These are phyloP conservation scores for Hygrophila difformis DNA, from an alignment of 257 asterid species.

Conservation along the genomic window DNA sequence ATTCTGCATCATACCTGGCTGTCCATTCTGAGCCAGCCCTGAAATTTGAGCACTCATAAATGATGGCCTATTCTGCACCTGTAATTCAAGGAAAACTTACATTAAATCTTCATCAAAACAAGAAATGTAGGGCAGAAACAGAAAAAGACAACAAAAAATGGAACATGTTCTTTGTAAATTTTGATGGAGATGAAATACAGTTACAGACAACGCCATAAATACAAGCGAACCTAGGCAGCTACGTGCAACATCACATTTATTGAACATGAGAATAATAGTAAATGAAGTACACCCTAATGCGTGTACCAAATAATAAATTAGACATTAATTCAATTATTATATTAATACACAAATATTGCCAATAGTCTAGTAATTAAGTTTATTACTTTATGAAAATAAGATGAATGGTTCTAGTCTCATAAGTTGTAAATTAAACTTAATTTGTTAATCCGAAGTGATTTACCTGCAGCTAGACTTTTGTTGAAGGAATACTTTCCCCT, in stretches of 20 bases:
- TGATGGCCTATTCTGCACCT: constrained; percentile 71
- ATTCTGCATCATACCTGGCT: constrained; percentile 57
- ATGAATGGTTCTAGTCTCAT: too few relatives aligned
- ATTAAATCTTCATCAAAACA: constrained; percentile 20
- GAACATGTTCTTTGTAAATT: too few relatives aligned
- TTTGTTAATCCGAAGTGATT: not conserved
- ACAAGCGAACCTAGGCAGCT: constrained; percentile 8
- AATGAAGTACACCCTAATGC: too few relatives aligned
- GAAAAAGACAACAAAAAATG: constrained; percentile 11
- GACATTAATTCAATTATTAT: too few relatives aligned
- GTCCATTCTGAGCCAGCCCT: constrained; percentile 80
- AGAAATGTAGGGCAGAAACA: constrained; percentile 10
- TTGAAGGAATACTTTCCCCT: constrained; percentile 4
- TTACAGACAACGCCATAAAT: constrained; percentile 7
- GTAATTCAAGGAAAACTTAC: constrained; percentile 22
- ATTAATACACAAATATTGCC: too few relatives aligned
- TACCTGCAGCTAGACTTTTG: not conserved
- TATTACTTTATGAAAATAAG: too few relatives aligned
- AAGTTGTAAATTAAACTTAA: too few relatives aligned
- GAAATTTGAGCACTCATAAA: constrained; percentile 60
- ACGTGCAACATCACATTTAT: constrained; percentile 20
- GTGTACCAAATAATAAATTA: too few relatives aligned
- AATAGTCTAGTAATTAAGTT: too few relatives aligned
- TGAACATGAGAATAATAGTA: not conserved
- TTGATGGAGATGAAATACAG: too few relatives aligned